These are phyloP conservation scores for Dioscorea dumetorum DNA, from an alignment of 106 monocot genomes.

Conservation along the genomic window DNA sequence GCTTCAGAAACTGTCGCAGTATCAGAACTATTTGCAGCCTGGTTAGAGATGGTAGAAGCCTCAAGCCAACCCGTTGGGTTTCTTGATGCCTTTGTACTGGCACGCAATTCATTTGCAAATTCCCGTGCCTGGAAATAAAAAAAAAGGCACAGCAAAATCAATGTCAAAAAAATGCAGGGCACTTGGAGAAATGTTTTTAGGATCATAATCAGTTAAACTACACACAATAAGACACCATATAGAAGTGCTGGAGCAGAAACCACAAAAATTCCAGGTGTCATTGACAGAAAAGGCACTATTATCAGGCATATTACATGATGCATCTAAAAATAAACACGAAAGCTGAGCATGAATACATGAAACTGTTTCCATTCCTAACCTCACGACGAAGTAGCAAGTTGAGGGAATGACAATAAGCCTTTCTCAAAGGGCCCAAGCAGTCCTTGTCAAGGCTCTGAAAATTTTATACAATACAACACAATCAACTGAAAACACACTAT, in stretches of 20 bases:
- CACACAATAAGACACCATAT: too few species aligned
- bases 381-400: constrained; percentile 92
- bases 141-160: too few species aligned
- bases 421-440: constrained; percentile 84
- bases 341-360: neutral
- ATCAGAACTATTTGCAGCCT: constrained; percentile 55
- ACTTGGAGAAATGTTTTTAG: too few species aligned
- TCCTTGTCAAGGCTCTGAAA: constrained; percentile 93
- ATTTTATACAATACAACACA: constrained; percentile 2
- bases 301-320: too few species aligned
- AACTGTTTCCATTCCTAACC: constrained; percentile 32
- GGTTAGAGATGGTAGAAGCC: constrained; percentile 54
- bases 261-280: too few species aligned
- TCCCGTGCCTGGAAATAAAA: constrained; percentile 72
- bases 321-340: too few species aligned
- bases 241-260: too few species aligned
- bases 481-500: neutral
- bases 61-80: constrained; percentile 97
- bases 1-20: constrained; percentile 94
- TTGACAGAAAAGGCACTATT: too few species aligned
- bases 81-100: constrained; percentile 93
- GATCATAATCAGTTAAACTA: too few species aligned
- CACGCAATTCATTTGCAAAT: constrained; percentile 99
- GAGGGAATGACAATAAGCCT: constrained; percentile 96
- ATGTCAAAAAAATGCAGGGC: too few species aligned